Evolutionary conservation across 2,329 filamentous ascomycete species (phyloP), one percentile per base, ranked within the genome.

Genomic region (Pseudogymnoascus sp.): DNA sequence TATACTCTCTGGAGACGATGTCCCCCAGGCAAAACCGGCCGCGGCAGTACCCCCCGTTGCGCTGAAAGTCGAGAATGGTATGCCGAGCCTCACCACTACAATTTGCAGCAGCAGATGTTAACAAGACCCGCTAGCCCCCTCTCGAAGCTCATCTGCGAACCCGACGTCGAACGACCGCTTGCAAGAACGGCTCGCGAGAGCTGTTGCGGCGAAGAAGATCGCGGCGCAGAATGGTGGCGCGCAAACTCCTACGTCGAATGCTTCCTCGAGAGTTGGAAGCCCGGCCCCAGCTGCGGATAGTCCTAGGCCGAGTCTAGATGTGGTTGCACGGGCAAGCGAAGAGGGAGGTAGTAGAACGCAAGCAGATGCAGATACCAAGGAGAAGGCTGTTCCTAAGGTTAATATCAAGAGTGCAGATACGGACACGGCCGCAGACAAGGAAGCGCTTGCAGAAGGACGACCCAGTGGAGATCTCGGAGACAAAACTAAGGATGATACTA

Each of bases 131-230:
- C 57, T 60, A 82, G 80, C 74, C 66, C 76, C 82, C 63, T 86
- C 88, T 61, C 83, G 88, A 72, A 85, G 80, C 68, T 83, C 88
- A 21, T 89, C 89, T 4, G 85, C 83, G 45, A 85, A 81, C 67
- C 83, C 72, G 48, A 79, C 85, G 68, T 79, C 84, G 66, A 95
- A 92, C 76, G 92, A 96, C 70, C 86, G 92, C 62, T 80, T 99
- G 48, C 93, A 97, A 73, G 93, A 96, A 74, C 85, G 92, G 67
- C 81, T 99, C 66, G 93, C 93, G 31, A 90, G 91, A 72, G 95
- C 93, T 31, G 85, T 97, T 71, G 91, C 88, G 2, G 88, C 88
- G 65, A 91, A 89, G 72, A 84, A 82, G 64, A 77, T 80, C n/a
- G 74, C 78, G 2, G 74, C 68, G 43, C 69, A 76, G 41, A 80